These are phyloP conservation scores for Raddia guianensis DNA, from an alignment of 176 grass and related monocot species.

Conservation along the genomic window DNA sequence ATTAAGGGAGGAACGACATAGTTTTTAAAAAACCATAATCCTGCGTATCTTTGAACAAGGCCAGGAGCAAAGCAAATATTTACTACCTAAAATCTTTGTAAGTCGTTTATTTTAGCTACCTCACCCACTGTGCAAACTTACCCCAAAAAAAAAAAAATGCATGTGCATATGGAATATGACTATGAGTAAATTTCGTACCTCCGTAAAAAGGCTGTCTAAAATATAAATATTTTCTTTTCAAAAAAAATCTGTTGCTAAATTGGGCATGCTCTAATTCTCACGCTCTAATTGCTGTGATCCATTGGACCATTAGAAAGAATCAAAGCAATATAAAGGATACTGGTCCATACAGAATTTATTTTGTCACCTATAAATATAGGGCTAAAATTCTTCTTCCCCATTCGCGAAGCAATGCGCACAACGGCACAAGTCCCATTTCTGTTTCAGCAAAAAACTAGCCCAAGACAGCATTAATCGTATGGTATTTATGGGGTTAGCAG, in stretches of 20 bases:
- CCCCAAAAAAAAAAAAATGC: not conserved
- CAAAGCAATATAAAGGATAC: not conserved
- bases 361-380: constrained; percentile 4
- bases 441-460: not conserved
- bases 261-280: not conserved
- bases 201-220: not conserved
- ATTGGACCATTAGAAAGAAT: constrained; percentile 9
- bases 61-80: not conserved
- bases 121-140: not conserved
- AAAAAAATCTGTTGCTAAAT: constrained; percentile 5
- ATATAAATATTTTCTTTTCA: not conserved
- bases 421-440: not conserved
- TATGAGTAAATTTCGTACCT: not conserved
- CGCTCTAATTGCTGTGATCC: constrained; percentile 9
- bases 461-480: not conserved
- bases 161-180: not conserved
- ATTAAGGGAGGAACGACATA: not conserved
- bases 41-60: not conserved
- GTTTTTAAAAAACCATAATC: not conserved
- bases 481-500: not conserved
- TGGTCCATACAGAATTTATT: not conserved
- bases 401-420: not conserved
- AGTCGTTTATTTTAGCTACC: not conserved
- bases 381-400: not conserved
- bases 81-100: not conserved